Evolutionary conservation across 331 rosid species (phyloP), one percentile per base, ranked within the genome.

Genomic region (Spiraea crenata): DNA sequence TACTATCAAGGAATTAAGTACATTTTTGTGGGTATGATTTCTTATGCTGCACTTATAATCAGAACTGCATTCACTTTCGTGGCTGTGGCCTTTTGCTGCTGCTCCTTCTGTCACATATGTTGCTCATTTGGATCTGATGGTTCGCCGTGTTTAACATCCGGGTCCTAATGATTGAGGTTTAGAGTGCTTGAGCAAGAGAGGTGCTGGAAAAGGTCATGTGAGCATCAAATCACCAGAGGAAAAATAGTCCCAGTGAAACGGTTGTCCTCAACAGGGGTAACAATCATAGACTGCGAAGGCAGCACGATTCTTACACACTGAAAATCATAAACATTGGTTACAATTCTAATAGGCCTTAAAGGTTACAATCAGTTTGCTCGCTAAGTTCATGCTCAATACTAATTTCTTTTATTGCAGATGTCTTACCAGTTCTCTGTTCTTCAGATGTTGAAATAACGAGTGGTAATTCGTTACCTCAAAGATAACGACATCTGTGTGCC

Each of bases 401-500:
- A 42, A 2, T 42, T 25, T 25, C 31, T 48, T 37, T 10, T 19
- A 37, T 41, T 0, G 15, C 5, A 49, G 47, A 34, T 10, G 37
- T 42, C 72, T 51, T n/a, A 63, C 77, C 41, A 63, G 56, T 19
- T 73, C 47, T 13, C n/a, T 54, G 15, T 42, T 7, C 34, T 37
- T 45, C 13, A 73, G 69, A 52, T 14, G 3, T n/a, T 34, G 38
- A 34, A 51, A 35, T 51, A 52, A 6, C 6, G 6, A 4, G 20
- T 31, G 19, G 7, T 54, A 5, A 54, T 11, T 17, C 46, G 3
- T 14, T 9, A 56, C 17, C 19, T 52, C 65, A 52, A 54, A 25
- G 5, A 42, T 31, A 39, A 64, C 13, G 11, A 14, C 31, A 5
- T 73, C 37, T 8, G 57, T 16, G 25, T 63, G 34, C 16, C 41